Base-by-base conservation (phyloP, 768 basidiomycete genomes). In the Tricholoma sp. region DNA sequence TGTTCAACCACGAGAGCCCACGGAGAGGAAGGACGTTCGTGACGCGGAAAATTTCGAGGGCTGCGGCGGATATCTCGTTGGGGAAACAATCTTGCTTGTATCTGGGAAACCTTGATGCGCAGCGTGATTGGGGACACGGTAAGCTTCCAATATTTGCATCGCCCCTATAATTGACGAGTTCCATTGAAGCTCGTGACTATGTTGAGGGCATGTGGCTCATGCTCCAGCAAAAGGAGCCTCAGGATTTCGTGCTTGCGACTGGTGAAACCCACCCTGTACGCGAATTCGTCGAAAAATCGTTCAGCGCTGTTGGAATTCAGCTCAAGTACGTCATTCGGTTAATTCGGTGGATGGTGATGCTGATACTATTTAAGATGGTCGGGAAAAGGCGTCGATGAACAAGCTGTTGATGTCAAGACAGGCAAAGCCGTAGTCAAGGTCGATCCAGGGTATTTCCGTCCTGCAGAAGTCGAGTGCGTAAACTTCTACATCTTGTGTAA, bases 61-160 rank as follows among this genome's bases (percentile, higher is more conserved):
- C 94, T 9, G 94, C 85, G 16, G 94, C 95, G 7, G 95, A 98
- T 67, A 98, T 98, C 67, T 79, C 80, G 57, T 72, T 94, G 50
- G 92, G 91, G 55, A 95, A 96, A 77, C 91, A 94, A 70, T 74
- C 83, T 56, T 94, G 93, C 68, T 73, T 98, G 64, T 98, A 94
- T 74, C 82, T 98, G 35, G 95, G 95, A 54, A 98, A 98, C 73
- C 66, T 98, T 58, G 94, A 97, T 71, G 90, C 96, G 8, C 84
- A 88, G 72, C 91, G 95, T 72, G 95, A 98, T 71, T 98, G 95
- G 95, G 95, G 95, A 64, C 95, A 98, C 72, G 94, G 90, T 91
- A 57, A 53, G 83, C 73, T 16, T 31, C 50, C 21, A 50, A 35
- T 58, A n/a, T 41, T 50, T 27, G 39, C 22, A 43, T 50, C 5